Evolutionary conservation across 225 moss, liverwort and hornwort species (phyloP).

Genomic region (Marchantia polymorpha): DNA sequence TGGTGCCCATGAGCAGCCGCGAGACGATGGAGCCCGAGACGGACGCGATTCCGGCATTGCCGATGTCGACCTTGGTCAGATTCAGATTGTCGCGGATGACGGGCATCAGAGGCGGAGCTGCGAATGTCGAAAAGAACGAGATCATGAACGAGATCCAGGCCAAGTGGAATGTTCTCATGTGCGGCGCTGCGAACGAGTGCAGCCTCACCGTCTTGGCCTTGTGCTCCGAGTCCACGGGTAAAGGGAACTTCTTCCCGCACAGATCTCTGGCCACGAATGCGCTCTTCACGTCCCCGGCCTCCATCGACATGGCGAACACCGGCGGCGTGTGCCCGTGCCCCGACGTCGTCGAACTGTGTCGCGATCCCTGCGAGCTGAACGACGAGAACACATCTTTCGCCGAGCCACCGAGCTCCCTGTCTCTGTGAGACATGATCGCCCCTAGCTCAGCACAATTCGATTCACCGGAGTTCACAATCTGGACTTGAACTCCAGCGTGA

Average conservation of each 20-base stretch:
- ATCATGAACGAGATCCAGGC: slow-evolving; percentile 78
- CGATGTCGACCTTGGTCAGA: slow-evolving; percentile 53
- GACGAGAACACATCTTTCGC: no score
- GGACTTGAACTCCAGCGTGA: no score
- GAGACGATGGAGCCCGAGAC: slow-evolving; percentile 59
- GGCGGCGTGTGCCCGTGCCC: not conserved
- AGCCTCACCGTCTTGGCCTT: slow-evolving; percentile 66
- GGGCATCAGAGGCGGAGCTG: slow-evolving; percentile 75
- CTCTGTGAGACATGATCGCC: no score
- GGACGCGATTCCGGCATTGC: slow-evolving; percentile 68
- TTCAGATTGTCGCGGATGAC: slow-evolving; percentile 69
- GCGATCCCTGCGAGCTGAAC: no score
- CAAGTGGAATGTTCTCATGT: slow-evolving; percentile 71
- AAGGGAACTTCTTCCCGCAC: slow-evolving; percentile 31
- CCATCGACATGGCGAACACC: slow-evolving; percentile 28
- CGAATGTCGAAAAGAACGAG: slow-evolving; percentile 72
- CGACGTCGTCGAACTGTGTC: no score
- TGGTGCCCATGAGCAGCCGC: slow-evolving; percentile 61
- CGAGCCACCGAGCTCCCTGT: no score
- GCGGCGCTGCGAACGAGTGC: slow-evolving; percentile 55
- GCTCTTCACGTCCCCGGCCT: not conserved
- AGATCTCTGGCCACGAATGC: slow-evolving; percentile 8
- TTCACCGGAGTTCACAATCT: no score
- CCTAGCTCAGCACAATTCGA: no score
- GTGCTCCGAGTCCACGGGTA: slow-evolving; percentile 75